These are phyloP conservation scores for Elsinoe fawcettii DNA, from an alignment of 2,329 filamentous ascomycete species.

Conservation along the genomic window DNA sequence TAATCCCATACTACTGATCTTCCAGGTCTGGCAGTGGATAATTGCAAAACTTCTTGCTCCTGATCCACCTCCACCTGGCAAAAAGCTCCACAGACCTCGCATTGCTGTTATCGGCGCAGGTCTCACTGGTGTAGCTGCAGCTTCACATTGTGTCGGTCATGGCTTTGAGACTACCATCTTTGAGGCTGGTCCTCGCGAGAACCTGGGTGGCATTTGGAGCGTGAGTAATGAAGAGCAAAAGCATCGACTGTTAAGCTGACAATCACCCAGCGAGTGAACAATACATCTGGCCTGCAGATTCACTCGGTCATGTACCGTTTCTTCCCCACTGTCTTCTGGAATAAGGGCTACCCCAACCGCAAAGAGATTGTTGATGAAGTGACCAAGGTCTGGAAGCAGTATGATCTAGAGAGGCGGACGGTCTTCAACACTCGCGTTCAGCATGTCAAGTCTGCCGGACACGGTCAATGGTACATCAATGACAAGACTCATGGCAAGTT, in stretches of 20 bases:
- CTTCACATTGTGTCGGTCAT: constrained; percentile 76
- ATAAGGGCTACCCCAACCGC: constrained; percentile 67
- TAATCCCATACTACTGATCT: constrained; percentile 29
- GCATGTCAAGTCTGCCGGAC: constrained; percentile 59
- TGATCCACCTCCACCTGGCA: constrained; percentile 53
- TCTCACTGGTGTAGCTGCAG: constrained; percentile 68
- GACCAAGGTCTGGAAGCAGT: constrained; percentile 63
- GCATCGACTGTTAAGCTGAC: constrained; percentile 9
- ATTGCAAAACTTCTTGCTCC: constrained; percentile 61
- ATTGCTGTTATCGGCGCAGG: constrained; percentile 42
- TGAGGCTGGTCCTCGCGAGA: constrained; percentile 58
- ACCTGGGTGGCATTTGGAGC: constrained; percentile 74
- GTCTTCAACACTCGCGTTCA: constrained; percentile 63
- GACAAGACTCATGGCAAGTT: constrained; percentile 62
- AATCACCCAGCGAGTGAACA: constrained; percentile 60
- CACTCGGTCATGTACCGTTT: constrained; percentile 85
- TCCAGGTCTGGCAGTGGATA: constrained; percentile 58
- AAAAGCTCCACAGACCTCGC: constrained; percentile 52
- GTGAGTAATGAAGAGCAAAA: constrained; percentile 37
- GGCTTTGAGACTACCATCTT: constrained; percentile 77
- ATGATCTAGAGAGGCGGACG: constrained; percentile 63
- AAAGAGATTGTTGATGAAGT: constrained; percentile 69
- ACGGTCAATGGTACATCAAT: constrained; percentile 72
- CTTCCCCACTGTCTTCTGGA: constrained; percentile 69
- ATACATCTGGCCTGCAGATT: constrained; percentile 73